Evolutionary conservation across 345 rosid species (phyloP), one percentile per base, ranked within the genome.

Genomic region (Alliaria petiolata): DNA sequence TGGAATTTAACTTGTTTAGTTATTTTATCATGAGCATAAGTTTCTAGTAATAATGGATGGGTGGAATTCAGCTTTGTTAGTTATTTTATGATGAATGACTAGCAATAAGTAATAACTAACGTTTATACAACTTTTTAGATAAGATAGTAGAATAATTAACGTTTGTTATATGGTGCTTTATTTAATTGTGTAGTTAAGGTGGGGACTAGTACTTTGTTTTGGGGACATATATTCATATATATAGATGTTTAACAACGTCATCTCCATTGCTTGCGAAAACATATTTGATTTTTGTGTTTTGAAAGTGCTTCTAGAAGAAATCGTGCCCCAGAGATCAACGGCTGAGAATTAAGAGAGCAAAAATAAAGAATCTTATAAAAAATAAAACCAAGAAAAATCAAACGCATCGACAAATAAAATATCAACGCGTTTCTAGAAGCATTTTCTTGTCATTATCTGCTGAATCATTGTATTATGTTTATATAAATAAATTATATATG

Each of bases 351-450:
- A 46, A 62, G 0, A 60, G 34, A 52, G 3, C 46, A 3, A 35
- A 22, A 20, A 14, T 6, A 45, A 34, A 38, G 63, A 14, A 20
- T 11, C 19, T 55, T 43, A 71, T 54, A 0, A 26, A n/a, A 16
- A 17, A 42, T n/a, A 45, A 43, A 38, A 28, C 14, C 6, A 39
- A 39, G 31, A 61, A 44, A 45, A 16, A 36, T n/a, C 47, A 55
- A 55, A 45, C 3, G 67, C 10, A 39, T 65, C 77, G 59, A 75
- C 69, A 14, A 35, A 34, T 54, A 76, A 68, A n/a, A 76, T 69
- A 76, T 63, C 75, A 62, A 54, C 45, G 67, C 47, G 16, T 47
- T 69, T 69, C 79, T 70, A 70, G 79, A 76, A 76, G 79, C 49
- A 30, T 28, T 26, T 15, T 30, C 12, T 53, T 44, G 71, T 58